Base-by-base conservation (phyloP, 371 early-diverging fungal species). In the Mortierella sp. region DNA sequence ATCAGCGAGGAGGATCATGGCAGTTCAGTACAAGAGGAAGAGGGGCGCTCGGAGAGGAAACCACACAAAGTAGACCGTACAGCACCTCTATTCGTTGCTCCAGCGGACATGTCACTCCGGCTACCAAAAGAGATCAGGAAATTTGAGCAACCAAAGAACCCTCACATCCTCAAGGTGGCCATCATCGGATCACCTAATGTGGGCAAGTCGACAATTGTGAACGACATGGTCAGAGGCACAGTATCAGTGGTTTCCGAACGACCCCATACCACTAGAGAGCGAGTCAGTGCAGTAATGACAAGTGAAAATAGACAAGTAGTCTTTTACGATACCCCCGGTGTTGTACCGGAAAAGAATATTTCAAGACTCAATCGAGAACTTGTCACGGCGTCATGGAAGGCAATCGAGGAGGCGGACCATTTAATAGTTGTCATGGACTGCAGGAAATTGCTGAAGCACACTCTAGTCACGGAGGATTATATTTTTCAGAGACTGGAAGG, bases 121-220 rank as follows among this genome's bases (percentile, higher is more conserved):
- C 58, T 82, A 21, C 83, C 83, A 21, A 86, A 86, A 51, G 82
- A 85, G 0, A 37, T 70, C 19, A 62, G 69, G 28, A 60, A 80
- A 2, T 76, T 92, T 37, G 59, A 68, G 52, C 94, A 94, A 72
- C 94, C 94, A 16, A 71, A 56, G 6, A 81, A 91, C 55, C 86
- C 94, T 0, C 87, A 89, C 51, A 66, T 89, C 16, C 70, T 87
- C 15, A 89, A 89, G 67, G 84, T 91, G 28, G 91, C 90, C 28
- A 72, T 93, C 3, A 72, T 94, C 21, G 94, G 93, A n/a, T 87
- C 91, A 21, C 90, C 94, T 30, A 94, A 94, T 74, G 91, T 91
- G 4, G 94, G 94, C 25, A 94, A 94, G 66, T 94, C 94, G 1
- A 93, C 94, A 7, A 66, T 94, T 45, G 81, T 93, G 12, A 94